Evolutionary conservation across 768 basidiomycete genomes (phyloP).

Genomic region (Paxillus involutus): DNA sequence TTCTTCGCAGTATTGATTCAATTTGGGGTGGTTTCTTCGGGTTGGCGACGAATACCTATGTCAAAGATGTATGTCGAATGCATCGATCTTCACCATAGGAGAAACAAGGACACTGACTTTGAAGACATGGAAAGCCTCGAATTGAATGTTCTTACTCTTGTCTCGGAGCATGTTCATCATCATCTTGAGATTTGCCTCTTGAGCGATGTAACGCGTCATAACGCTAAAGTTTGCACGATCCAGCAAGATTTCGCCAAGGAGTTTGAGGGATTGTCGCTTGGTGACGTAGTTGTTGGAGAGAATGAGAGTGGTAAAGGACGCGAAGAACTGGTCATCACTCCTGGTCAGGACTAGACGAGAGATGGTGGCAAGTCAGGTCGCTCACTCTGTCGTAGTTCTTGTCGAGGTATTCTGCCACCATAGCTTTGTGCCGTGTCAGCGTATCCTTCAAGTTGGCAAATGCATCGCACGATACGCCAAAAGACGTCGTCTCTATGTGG

Average conservation of each 20-base stretch:
- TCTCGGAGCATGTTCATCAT: conserved; percentile 99
- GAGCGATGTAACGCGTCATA: conserved; percentile 97
- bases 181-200: conserved; percentile 97
- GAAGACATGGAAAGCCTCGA: conserved; percentile 99
- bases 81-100: background rate
- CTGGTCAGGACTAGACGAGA: background rate
- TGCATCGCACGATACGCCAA: conserved; percentile 97
- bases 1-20: conserved; percentile 83
- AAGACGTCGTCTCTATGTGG: conserved; percentile 96
- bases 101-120: conserved; percentile 59
- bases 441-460: conserved; percentile 98
- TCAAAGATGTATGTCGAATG: background rate
- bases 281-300: conserved; percentile 97
- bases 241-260: conserved; percentile 95
- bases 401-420: conserved; percentile 97
- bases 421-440: conserved; percentile 93
- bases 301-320: conserved; percentile 89
- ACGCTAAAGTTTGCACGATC: conserved; percentile 98
- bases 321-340: conserved; percentile 73
- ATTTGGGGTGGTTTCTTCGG: conserved; percentile 98
- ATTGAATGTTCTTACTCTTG: conserved; percentile 99
- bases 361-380: conserved; percentile 1
- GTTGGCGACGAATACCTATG: conserved; percentile 95
- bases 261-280: conserved; percentile 98
- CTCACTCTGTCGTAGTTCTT: conserved; percentile 94